Evolutionary conservation across 306 rosid species (phyloP).

Genomic region (Pueraria montana): DNA sequence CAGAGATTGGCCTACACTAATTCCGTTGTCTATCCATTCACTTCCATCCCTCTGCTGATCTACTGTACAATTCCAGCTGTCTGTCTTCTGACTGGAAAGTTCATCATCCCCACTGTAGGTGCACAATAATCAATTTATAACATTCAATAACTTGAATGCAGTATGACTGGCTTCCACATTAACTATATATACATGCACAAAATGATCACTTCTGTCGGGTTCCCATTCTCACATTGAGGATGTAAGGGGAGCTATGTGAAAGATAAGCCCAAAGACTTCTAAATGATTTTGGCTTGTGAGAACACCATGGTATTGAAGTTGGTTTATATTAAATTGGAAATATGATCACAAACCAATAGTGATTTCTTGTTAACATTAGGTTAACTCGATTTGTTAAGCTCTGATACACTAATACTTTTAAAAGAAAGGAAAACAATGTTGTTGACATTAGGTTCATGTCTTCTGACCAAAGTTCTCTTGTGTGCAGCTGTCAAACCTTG

Average conservation of each 20-base stretch:
- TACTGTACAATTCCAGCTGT: conserved; percentile 90
- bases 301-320: background rate
- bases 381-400: background rate
- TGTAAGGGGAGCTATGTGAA: too few species aligned
- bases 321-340: conserved; percentile 16
- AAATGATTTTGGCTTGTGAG: background rate
- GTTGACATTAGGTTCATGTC: conserved; percentile 27
- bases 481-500: conserved; percentile 82
- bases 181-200: background rate
- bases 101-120: conserved; percentile 94
- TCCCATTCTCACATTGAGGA: background rate
- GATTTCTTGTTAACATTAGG: conserved; percentile 26
- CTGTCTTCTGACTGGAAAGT: conserved; percentile 95
- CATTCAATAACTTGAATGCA: conserved; percentile 33
- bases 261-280: background rate
- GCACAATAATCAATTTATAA: conserved; percentile 9
- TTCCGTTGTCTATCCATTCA: conserved; percentile 82
- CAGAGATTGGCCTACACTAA: conserved; percentile 88
- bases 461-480: conserved; percentile 32
- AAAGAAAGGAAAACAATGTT: background rate
- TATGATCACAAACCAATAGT: background rate
- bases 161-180: background rate
- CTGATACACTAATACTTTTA: background rate
- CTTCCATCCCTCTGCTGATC: conserved; percentile 87
- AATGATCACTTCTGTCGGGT: background rate